A percentile compares a stretch with the other conserved stretches of the same genome.
Evolutionary conservation across 2,329 filamentous ascomycete species (phyloP).

Genomic region (Leptographium flavum): DNA sequence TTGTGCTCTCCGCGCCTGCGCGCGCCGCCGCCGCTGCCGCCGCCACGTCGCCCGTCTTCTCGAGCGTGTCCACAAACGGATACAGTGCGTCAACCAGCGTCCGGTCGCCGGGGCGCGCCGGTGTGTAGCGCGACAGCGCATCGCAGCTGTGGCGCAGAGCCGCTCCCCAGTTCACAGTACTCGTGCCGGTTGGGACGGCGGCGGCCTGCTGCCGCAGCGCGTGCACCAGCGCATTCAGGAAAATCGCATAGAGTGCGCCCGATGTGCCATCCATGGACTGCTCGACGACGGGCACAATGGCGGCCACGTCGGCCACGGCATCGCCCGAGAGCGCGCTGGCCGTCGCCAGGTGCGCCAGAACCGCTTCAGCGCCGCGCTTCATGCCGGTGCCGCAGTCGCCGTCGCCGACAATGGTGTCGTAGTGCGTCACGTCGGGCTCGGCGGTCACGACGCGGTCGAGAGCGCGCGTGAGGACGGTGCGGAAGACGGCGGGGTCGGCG

Average conservation of each 20-base stretch:
- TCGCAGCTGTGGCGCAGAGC: slow-evolving; percentile 60
- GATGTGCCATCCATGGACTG: slow-evolving; percentile 48
- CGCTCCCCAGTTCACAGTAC: slow-evolving; percentile 34
- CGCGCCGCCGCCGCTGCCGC: slow-evolving; percentile 63
- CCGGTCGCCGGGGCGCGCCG: slow-evolving; percentile 75
- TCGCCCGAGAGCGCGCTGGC: slow-evolving; percentile 33
- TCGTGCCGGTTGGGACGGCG: slow-evolving; percentile 15
- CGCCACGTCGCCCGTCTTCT: slow-evolving; percentile 46
- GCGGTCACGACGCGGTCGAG: slow-evolving; percentile 48
- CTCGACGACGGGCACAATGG: slow-evolving; percentile 40
- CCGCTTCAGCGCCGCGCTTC: slow-evolving; percentile 69
- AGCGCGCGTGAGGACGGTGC: slow-evolving; percentile 37
- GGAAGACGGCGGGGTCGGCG: slow-evolving; percentile 33
- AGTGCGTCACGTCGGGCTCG: slow-evolving; percentile 58
- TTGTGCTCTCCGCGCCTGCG: slow-evolving; percentile 68
- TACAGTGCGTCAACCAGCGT: slow-evolving; percentile 82
- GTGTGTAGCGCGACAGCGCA: slow-evolving; percentile 70
- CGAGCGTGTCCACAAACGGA: slow-evolving; percentile 69
- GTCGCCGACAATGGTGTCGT: slow-evolving; percentile 75
- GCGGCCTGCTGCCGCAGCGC: slow-evolving; percentile 32
- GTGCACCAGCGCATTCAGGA: slow-evolving; percentile 71
- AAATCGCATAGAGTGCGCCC: slow-evolving; percentile 59
- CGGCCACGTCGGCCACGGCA: slow-evolving; percentile 35
- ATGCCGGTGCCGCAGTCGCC: slow-evolving; percentile 82
- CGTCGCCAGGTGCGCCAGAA: slow-evolving; percentile 33